These are phyloP conservation scores for Metarhizium rileyi DNA, from an alignment of 2,329 filamentous ascomycete species.

Conservation along the genomic window DNA sequence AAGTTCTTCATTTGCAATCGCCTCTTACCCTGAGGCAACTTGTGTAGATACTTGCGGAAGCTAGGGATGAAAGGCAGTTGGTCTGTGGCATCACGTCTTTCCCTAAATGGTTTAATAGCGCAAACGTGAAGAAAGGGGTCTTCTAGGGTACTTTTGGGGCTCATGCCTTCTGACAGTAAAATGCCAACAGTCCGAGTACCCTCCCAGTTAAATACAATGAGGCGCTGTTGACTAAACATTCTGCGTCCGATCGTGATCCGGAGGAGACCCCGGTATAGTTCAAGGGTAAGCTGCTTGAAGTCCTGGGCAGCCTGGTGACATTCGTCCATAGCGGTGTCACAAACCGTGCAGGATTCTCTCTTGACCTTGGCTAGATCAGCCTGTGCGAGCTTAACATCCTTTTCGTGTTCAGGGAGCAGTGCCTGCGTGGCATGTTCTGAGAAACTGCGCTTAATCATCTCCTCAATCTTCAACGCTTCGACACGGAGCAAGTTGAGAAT, in stretches of 20 bases:
- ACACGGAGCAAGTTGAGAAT: slow-evolving; percentile 92
- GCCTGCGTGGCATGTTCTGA: slow-evolving; percentile 97
- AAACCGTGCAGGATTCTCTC: slow-evolving; percentile 71
- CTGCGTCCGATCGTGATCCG: slow-evolving; percentile 74
- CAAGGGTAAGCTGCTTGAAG: slow-evolving; percentile 67
- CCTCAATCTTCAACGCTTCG: slow-evolving; percentile 94
- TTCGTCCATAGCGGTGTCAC: slow-evolving; percentile 67
- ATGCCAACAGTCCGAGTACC: slow-evolving; percentile 76
- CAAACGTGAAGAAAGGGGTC: slow-evolving; percentile 67
- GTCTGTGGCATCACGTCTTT: slow-evolving; percentile 70
- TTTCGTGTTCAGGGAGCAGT: slow-evolving; percentile 87
- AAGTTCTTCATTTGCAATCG: slow-evolving; percentile 59
- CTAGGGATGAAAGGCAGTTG: slow-evolving; percentile 70
- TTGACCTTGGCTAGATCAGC: slow-evolving; percentile 86
- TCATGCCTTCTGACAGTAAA: slow-evolving; percentile 65
- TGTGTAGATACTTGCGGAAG: slow-evolving; percentile 58
- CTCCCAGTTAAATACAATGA: slow-evolving; percentile 79
- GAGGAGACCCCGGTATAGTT: slow-evolving; percentile 68
- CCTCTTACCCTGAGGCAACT: slow-evolving; percentile 54
- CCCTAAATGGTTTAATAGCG: slow-evolving; percentile 61
- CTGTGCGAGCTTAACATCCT: slow-evolving; percentile 84
- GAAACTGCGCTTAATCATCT: slow-evolving; percentile 99
- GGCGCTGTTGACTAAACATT: slow-evolving; percentile 63
- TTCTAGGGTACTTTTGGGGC: slow-evolving; percentile 43
- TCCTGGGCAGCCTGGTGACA: slow-evolving; percentile 78